These are phyloP conservation scores for Spergularia azorica DNA, from an alignment of 179 eudicot species.

Conservation along the genomic window DNA sequence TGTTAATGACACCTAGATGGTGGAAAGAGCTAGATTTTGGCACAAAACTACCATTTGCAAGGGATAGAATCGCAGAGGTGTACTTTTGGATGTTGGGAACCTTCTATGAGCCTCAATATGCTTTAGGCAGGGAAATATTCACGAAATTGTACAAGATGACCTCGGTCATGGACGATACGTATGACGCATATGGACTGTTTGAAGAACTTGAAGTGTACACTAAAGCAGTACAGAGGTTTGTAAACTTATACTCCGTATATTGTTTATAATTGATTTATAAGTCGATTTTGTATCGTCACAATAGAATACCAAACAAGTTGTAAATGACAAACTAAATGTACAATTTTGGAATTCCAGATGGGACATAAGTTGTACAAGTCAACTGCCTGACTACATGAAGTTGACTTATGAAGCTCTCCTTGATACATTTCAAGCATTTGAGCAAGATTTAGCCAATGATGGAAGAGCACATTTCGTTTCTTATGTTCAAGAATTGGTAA, in stretches of 20 bases:
- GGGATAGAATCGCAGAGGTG: slow-evolving; percentile 28
- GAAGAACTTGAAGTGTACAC: slow-evolving; percentile 49
- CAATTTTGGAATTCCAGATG: slow-evolving; percentile 27
- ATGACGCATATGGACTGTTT: slow-evolving; percentile 43
- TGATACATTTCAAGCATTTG: slow-evolving; percentile 27
- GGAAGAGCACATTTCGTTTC: slow-evolving; percentile 34
- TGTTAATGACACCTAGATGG: too few species aligned
- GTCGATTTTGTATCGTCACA: background rate
- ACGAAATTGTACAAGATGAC: slow-evolving; percentile 24
- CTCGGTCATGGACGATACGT: slow-evolving; percentile 30
- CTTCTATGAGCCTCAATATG: slow-evolving; percentile 28
- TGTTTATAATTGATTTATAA: background rate
- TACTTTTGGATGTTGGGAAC: slow-evolving; percentile 37
- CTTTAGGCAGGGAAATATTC: slow-evolving; percentile 24
- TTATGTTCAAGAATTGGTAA: slow-evolving; percentile 34
- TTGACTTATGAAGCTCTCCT: slow-evolving; percentile 28
- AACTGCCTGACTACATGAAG: slow-evolving; percentile 51
- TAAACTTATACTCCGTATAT: background rate
- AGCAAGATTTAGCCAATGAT: slow-evolving; percentile 22
- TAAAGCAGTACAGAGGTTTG: slow-evolving; percentile 38
- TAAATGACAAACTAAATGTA: background rate
- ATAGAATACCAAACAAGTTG: too few species aligned
- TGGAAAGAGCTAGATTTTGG: slow-evolving; percentile 11
- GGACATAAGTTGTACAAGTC: slow-evolving; percentile 30
- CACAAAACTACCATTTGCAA: slow-evolving; percentile 15